Evolutionary conservation across 352 stramenopile genomes (phyloP).

Genomic region (Phytophthora parvispora): DNA sequence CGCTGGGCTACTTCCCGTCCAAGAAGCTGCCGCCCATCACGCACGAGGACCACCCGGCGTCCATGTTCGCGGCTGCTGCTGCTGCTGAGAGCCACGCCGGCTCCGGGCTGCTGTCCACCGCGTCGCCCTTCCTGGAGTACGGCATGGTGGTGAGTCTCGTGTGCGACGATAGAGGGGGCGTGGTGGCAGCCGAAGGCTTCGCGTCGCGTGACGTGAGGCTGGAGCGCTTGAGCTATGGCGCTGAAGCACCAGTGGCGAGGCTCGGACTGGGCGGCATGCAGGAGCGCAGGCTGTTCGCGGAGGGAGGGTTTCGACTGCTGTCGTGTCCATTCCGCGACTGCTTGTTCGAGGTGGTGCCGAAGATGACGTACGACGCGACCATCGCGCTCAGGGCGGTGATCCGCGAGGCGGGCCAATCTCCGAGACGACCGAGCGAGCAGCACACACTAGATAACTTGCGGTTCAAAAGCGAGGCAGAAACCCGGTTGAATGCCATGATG

Average conservation of each 20-base stretch:
- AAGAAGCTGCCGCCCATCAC: constrained; percentile 48
- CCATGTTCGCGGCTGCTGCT: constrained; percentile 35
- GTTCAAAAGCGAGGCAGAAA: constrained; percentile 79
- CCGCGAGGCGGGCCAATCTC: constrained; percentile 8
- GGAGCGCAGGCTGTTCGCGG: constrained; percentile 47
- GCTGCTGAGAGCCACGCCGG: constrained; percentile 28
- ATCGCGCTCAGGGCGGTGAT: constrained; percentile 43
- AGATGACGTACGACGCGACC: constrained; percentile 81
- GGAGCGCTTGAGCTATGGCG: constrained; percentile 54
- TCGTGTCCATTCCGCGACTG: constrained; percentile 72
- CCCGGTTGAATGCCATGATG: constrained; percentile 73
- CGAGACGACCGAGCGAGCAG: constrained; percentile 20
- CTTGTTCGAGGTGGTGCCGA: constrained; percentile 78
- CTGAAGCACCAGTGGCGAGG: constrained; percentile 32
- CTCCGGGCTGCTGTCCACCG: constrained; percentile 13
- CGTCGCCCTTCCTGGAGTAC: constrained; percentile 70
- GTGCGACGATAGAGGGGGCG: constrained; percentile 62
- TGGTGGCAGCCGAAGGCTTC: constrained; percentile 70
- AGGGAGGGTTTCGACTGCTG: constrained; percentile 49
- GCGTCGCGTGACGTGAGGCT: constrained; percentile 64
- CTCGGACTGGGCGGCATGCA: constrained; percentile 59
- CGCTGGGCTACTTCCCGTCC: constrained; percentile 55
- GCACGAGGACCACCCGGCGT: constrained; percentile 43
- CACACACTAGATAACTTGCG: constrained; percentile 57
- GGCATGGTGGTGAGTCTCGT: constrained; percentile 75